Percentiles rank a stretch among this genome's conserved stretches.
phyloP scores from a whole-genome alignment of 371 early-diverging fungal genomes.

The Choanephora cucurbitarum region DNA sequence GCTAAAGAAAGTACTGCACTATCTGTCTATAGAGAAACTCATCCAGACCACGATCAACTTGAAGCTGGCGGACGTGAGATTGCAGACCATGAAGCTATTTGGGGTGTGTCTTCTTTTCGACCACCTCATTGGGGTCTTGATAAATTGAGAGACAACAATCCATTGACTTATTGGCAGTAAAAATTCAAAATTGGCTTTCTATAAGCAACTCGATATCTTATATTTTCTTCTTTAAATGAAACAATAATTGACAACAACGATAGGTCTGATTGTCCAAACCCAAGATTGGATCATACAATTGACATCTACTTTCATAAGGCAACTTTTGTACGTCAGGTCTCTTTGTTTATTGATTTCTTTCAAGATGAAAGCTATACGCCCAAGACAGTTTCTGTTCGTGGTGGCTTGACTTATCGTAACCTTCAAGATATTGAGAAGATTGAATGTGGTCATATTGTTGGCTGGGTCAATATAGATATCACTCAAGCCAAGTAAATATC shows the following conservation, averaged over 20 bases:
- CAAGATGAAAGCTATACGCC: slow-evolving; percentile 96
- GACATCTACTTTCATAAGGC: slow-evolving; percentile 39
- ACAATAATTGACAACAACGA: slow-evolving; percentile 32
- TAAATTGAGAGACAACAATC: slow-evolving; percentile 66
- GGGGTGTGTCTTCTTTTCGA: slow-evolving; percentile 78
- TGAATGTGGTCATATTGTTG: slow-evolving; percentile 68
- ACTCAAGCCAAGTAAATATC: slow-evolving; percentile 10
- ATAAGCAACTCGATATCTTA: neutral
- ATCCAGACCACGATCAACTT: slow-evolving; percentile 33
- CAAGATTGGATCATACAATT: slow-evolving; percentile 44
- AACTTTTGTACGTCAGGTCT: slow-evolving; percentile 56
- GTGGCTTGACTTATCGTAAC: slow-evolving; percentile 75
- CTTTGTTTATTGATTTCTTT: slow-evolving; percentile 75
- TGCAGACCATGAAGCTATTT: slow-evolving; percentile 52
- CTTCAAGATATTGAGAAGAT: slow-evolving; percentile 49
- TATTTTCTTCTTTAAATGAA: too few species aligned
- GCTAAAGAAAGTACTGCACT: slow-evolving; percentile 26
- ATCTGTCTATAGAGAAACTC: slow-evolving; percentile 30
- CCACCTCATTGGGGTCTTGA: slow-evolving; percentile 63
- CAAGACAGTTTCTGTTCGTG: slow-evolving; percentile 66
- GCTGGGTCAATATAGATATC: slow-evolving; percentile 72
- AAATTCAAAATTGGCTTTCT: too few species aligned
- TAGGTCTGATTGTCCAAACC: slow-evolving; percentile 54
- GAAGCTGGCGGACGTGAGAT: slow-evolving; percentile 57
- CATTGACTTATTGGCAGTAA: slow-evolving; percentile 88